Evolutionary conservation across 805 yeast species (phyloP).

Genomic region (Saccharomycopsis capsularis): DNA sequence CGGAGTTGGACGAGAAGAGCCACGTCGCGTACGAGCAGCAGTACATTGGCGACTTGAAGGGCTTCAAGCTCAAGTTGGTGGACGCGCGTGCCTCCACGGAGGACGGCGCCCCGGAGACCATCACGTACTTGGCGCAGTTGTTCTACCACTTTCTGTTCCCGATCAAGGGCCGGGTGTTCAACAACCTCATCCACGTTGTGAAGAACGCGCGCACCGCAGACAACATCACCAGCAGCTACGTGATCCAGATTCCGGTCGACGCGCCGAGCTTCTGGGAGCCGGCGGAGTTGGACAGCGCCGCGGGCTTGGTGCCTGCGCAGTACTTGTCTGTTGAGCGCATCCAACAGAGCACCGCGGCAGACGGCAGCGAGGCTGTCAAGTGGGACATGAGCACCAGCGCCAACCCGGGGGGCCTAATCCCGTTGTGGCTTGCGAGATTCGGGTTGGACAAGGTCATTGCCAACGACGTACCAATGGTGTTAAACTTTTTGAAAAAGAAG

Average conservation of each 20-base stretch:
- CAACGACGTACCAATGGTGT: constrained; percentile 5
- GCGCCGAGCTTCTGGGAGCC: neutral
- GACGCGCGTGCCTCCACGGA: neutral
- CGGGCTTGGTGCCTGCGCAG: neutral
- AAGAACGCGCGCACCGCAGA: neutral
- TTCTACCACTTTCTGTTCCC: constrained; percentile 6
- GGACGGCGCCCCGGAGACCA: neutral
- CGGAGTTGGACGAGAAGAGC: neutral
- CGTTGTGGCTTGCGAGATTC: constrained; percentile 4
- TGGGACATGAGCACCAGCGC: constrained; percentile 11
- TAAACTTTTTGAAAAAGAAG: too few relatives aligned
- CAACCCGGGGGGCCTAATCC: constrained; percentile 9
- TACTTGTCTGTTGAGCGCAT: constrained; percentile 5
- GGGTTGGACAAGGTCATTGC: constrained; percentile 11
- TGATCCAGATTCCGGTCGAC: constrained; percentile 8
- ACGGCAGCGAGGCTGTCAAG: neutral
- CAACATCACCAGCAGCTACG: neutral
- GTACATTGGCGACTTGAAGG: neutral
- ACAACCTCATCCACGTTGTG: constrained; percentile 4
- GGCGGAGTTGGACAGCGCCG: neutral
- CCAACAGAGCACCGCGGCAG: neutral
- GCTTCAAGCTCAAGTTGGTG: neutral
- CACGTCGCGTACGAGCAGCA: constrained; percentile 2
- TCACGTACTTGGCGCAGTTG: constrained; percentile 4
- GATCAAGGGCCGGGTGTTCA: constrained; percentile 4